Base-by-base conservation (phyloP, 1,139 yeast genomes). In the Lodderomyces orthopsilosis region DNA sequence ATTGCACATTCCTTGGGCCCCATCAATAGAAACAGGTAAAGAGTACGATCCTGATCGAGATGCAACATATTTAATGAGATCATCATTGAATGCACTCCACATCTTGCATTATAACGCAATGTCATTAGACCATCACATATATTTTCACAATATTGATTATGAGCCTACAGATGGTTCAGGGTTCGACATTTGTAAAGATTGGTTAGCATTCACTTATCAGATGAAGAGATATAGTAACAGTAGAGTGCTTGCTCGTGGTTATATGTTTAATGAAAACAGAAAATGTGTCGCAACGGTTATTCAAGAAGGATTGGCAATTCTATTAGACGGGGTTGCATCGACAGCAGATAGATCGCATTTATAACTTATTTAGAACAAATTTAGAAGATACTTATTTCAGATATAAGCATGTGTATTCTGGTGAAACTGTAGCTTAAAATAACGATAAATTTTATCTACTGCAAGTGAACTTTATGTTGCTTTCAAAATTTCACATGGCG, bases 41-140 rank as follows among this genome's bases (percentile, higher is more conserved):
- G 69, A 63, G 8, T 68, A 55, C 33, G 76, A 72, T 48, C 59
- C 57, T 15, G 52, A 49, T 12, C 57, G 57, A 37, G 73, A 70
- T 48, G 75, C 75, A 0, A 51, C 63, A 21, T 36, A 48, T 17
- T 51, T 70, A 46, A 55, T 72, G 60, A 47, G 58, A n/a, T 45
- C 52, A 4, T 63, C 75, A 8, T 54, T 72, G 40, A 73, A 73
- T 47, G 63, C 65, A 6, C 48, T 70, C 37, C 78, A 73, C 45
- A 42, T 72, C 12, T 70, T 62, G 51, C 78, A 73, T 51, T 73
- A 72, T 55, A 68, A 68, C 46, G 77, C 77, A 26, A 72, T 73
- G 77, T 70, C 76, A 3, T 55, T 73, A 33, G 77, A 72, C 49
- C 78, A 73, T 50, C 77, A 72, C 48, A 60, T 73, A 18, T 72